Evolutionary conservation across 2,329 filamentous ascomycete species (phyloP), one percentile per base, ranked within the genome.

Genomic region (Daldinia eschscholtzii): DNA sequence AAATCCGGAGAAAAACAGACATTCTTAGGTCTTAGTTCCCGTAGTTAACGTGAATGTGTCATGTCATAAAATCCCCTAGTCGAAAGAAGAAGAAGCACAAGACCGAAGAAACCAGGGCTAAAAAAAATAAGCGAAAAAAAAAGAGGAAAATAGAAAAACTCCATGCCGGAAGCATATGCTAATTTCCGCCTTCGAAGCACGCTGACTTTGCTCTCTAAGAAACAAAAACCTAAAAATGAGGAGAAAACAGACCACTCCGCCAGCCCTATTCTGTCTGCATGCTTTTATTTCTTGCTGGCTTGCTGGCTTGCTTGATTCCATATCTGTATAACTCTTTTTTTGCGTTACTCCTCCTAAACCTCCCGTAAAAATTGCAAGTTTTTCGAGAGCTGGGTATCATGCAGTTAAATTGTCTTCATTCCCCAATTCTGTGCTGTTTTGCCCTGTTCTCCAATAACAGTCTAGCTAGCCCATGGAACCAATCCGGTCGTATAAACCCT

Each of bases 381-480:
- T 50, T 50, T 53, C 20, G 59, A 66, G 68, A 68, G 65, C 56
- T 68, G 65, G 68, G 68, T 70, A 70, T 70, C 68, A 68, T 70
- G 64, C 61, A 60, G 61, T 56, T 56, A 62, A 57, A 64, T 64
- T 65, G 15, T 68, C 68, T 68, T 68, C 68, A 46, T 65, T 65
- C 52, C 61, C 58, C 46, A 56, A 55, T 65, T 58, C 35, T 68
- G 53, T 64, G 46, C 48, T 58, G 35, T 68, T 68, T 46, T 64
- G 46, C 55, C 53, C 56, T 68, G 50, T 59, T 64, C 56, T 59
- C 62, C 65, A 55, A 60, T 59, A 41, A 48, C 68, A 68, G 63
- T 66, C 63, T 66, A 61, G 57, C 65, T 64, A 61, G 53, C 56
- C 60, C 59, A 39, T 59, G 30, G 44, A 70, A 63, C 52, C 50